Conservation (phyloP, 2,329 filamentous ascomycete species). For the Zymoseptoria brevis region DNA sequence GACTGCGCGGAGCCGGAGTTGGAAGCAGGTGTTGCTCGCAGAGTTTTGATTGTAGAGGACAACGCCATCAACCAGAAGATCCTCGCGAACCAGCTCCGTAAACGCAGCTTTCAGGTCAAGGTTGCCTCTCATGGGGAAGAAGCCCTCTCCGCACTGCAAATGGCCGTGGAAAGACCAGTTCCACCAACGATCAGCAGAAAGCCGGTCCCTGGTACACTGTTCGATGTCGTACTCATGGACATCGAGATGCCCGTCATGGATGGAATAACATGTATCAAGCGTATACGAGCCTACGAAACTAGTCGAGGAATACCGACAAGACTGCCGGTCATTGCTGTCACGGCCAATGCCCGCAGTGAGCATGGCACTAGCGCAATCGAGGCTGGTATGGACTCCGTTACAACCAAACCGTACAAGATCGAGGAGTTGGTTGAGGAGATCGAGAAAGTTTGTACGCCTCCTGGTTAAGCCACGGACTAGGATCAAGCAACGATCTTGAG, state of each 20-base stretch:
- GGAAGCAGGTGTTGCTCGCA: neutral
- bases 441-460: slow-evolving; percentile 5
- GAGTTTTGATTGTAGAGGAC: slow-evolving; percentile 21
- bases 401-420: slow-evolving; percentile 18
- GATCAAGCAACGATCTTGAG: neutral
- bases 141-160: slow-evolving; percentile 19
- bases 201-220: slow-evolving; percentile 7
- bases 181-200: slow-evolving; percentile 2
- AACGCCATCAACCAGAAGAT: slow-evolving; percentile 27
- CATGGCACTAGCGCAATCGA: slow-evolving; percentile 20
- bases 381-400: slow-evolving; percentile 21
- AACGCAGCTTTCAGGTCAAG: slow-evolving; percentile 18
- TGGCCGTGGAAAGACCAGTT: slow-evolving; percentile 1
- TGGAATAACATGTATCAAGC: slow-evolving; percentile 19
- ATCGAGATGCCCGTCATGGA: slow-evolving; percentile 29
- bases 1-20: neutral
- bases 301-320: slow-evolving; percentile 8
- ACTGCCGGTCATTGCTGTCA: slow-evolving; percentile 25
- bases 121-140: slow-evolving; percentile 23
- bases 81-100: slow-evolving; percentile 19
- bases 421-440: slow-evolving; percentile 15
- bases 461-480: neutral
- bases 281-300: slow-evolving; percentile 21
- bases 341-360: slow-evolving; percentile 25
- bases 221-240: slow-evolving; percentile 25